Evolutionary conservation across 768 basidiomycete genomes (phyloP), one percentile per base, ranked within the genome.

Genomic region (Lepiota venenata): DNA sequence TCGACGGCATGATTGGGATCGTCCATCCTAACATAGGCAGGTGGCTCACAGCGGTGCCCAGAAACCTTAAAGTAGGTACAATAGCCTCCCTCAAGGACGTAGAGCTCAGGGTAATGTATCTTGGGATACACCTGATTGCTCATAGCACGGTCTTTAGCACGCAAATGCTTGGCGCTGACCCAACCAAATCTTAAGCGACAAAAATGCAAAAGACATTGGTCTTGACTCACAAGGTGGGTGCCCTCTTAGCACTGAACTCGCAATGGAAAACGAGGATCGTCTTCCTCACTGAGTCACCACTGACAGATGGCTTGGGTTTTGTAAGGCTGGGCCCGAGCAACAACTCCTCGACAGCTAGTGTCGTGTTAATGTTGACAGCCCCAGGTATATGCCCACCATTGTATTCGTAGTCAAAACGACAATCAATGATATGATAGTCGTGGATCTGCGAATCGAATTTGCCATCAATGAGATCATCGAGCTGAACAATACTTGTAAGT

Each of bases 381-480:
- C 93, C 90, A 9, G 82, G 82, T 59, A 98, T 83, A 72, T 98
- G 97, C 0, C 97, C 97, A 8, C 97, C 97, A 46, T 79, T 77
- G 69, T 87, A 98, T 71, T 99, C 97, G 64, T 97, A 99, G 58
- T 93, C 93, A 69, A 98, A 99, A 40, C 97, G 89, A 69, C 97
- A 98, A 71, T 99, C 97, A 61, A 99, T 87, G 54, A 99, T 71
- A 61, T 88, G 80, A 68, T 77, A 97, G 43, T 82, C 76, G 37
- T 78, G 75, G 53, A 96, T 83, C 56, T 79, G 71, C 16, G 78
- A 65, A 47, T 81, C 70, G 69, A 83, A 98, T 59, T 71, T 76
- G 20, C 96, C 95, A 45, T 85, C 82, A 29, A 98, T 70, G 12
- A 98, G 75, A 12, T 76, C 73, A 60, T 93, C 81, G 66, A 99